phyloP scores from a whole-genome alignment of 805 yeast genomes.

The Metschnikowia lunata region DNA sequence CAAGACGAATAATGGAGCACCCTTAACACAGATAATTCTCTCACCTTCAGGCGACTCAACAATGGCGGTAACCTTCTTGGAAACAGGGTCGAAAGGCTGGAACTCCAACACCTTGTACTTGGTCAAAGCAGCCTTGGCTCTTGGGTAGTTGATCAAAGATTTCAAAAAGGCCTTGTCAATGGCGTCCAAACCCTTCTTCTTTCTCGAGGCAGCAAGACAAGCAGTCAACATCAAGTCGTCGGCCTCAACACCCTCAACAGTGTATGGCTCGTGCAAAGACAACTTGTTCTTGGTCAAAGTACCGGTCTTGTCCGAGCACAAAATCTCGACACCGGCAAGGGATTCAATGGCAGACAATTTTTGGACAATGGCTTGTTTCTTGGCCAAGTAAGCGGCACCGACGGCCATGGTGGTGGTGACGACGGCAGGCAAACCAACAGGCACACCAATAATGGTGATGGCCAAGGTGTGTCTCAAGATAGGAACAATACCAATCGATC shows the following conservation, averaged over 20 bases:
- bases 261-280: conserved; percentile 94
- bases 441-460: conserved; percentile 95
- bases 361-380: conserved; percentile 96
- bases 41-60: conserved; percentile 96
- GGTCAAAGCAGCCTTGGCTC: conserved; percentile 87
- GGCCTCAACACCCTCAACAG: conserved; percentile 94
- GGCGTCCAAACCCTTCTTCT: conserved; percentile 97
- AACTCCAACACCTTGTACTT: conserved; percentile 93
- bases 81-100: conserved; percentile 97
- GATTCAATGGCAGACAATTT: conserved; percentile 96
- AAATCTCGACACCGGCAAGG: conserved; percentile 94
- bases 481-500: conserved; percentile 80
- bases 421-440: conserved; percentile 98
- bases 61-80: conserved; percentile 92
- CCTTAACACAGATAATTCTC: conserved; percentile 92
- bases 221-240: conserved; percentile 97
- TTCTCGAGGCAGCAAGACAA: conserved; percentile 95
- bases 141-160: conserved; percentile 81
- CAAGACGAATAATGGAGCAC: conserved; percentile 96
- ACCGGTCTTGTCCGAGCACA: conserved; percentile 98
- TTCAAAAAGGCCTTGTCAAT: conserved; percentile 95
- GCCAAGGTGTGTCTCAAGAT: conserved; percentile 91
- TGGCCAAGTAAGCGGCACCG: conserved; percentile 98
- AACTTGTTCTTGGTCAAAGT: conserved; percentile 96
- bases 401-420: conserved; percentile 99